Evolutionary conservation across 192 early-diverging fungal species (phyloP).

Genomic region (Obelidium mucronatum): DNA sequence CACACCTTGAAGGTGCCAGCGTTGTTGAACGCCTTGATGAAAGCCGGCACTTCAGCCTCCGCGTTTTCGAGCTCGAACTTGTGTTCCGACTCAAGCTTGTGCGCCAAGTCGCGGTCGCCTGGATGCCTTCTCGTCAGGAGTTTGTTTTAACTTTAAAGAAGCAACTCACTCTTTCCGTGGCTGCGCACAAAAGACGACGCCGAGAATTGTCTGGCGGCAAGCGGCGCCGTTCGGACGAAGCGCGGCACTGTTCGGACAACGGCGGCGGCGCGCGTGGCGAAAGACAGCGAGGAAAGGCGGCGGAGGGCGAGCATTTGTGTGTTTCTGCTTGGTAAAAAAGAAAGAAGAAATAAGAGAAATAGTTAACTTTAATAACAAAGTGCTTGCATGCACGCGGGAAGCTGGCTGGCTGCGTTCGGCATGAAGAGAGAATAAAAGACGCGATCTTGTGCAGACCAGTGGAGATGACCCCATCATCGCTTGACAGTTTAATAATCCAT

Average conservation of each 20-base stretch:
- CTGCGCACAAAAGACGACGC: constrained; percentile 12
- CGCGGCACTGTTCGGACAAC: too few species aligned
- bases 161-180: constrained; percentile 16
- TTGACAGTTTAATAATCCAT: too few species aligned
- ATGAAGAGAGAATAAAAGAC: too few species aligned
- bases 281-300: background rate
- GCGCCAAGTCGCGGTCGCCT: constrained; percentile 74
- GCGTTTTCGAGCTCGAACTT: constrained; percentile 72
- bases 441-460: too few species aligned
- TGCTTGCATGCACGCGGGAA: background rate
- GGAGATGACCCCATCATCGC: too few species aligned
- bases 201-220: constrained; percentile 1
- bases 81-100: constrained; percentile 77
- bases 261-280: too few species aligned
- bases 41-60: constrained; percentile 67
- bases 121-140: constrained; percentile 6
- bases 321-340: background rate
- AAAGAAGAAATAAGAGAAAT: background rate
- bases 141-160: too few species aligned
- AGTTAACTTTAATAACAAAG: background rate
- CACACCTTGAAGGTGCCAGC: constrained; percentile 59
- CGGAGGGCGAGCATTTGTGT: background rate
- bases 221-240: background rate
- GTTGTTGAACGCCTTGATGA: constrained; percentile 75
- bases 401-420: too few species aligned